Evolutionary conservation across 345 rosid genomes (phyloP), one percentile per base, ranked within the genome.

Genomic region (Psidium guajava): DNA sequence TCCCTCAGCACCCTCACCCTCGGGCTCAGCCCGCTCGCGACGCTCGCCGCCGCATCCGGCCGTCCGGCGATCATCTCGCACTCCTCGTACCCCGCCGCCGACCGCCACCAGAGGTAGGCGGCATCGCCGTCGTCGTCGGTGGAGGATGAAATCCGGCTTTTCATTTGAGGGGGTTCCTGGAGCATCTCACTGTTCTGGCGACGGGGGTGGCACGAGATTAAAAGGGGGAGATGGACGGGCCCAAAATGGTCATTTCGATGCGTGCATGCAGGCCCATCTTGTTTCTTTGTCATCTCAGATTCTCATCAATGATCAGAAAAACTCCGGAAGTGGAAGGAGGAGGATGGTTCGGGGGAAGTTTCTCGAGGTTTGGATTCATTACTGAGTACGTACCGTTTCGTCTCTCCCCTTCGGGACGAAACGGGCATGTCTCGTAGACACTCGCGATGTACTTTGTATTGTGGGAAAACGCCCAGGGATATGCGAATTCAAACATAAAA

Each of bases 71-170:
- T 18, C 44, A 27, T 6, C 53, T 90, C 32, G 88, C 52, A 83
- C 87, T 90, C 82, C 82, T 87, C 86, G 89, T 89, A 73, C 54
- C 57, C 40, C 1, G 90, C 85, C 2, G 91, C 92, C 5, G 93
- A 86, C 87, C 92, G 88, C 95, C 95, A 92, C 94, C 94, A 93
- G 55, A 86, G 89, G 81, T 51, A 85, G 15, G 50, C 55, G 81
- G 80, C 84, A 54, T 57, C 86, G 74, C 61, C 24, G 32, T 90
- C 92, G 27, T 90, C 94, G 50, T 89, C 92, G 12, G 86, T 90
- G 40, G 57, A 54, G 6, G 85, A 85, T 57, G 88, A 84, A 42
- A 87, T 54, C 32, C 85, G 92, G 89, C 82, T 88, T 83, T 91
- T 91, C 95, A 93, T 92, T 47, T 53, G 24, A 28, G 85, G 28